Conservation (phyloP, 768 basidiomycete genomes). For the Nidularia pulvinata region DNA sequence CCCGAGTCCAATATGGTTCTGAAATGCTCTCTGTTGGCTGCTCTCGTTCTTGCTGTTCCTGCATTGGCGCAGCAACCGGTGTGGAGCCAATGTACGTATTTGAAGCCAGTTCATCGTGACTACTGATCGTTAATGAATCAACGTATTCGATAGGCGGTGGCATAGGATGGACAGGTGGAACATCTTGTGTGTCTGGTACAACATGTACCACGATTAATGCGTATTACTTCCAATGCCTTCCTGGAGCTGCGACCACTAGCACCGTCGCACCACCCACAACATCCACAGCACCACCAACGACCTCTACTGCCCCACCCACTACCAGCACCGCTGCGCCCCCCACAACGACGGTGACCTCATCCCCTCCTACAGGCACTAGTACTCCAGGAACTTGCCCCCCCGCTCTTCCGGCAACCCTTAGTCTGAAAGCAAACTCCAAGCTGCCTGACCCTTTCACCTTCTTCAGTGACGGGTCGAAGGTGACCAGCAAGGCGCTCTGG, state of each 20-base stretch:
- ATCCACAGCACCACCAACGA: constrained; percentile 1
- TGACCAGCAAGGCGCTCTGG: constrained; percentile 46
- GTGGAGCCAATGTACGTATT: constrained; percentile 24
- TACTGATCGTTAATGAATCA: not conserved
- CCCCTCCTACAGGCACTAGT: constrained; percentile 11
- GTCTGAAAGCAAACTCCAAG: constrained; percentile 31
- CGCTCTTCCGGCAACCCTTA: constrained; percentile 23
- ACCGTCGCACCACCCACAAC: constrained; percentile 3
- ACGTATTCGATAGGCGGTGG: constrained; percentile 25
- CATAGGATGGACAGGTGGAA: constrained; percentile 29
- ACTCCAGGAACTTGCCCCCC: constrained; percentile 36
- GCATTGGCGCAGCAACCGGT: constrained; percentile 22
- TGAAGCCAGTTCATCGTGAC: not conserved
- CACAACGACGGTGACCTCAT: constrained; percentile 9
- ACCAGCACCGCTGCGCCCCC: constrained; percentile 1
- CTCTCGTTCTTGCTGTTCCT: constrained; percentile 19
- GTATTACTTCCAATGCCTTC: constrained; percentile 34
- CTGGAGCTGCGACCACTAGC: constrained; percentile 11
- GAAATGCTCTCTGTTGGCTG: constrained; percentile 13
- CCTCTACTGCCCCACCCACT: constrained; percentile 8
- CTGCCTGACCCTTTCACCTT: constrained; percentile 59
- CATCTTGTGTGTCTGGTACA: constrained; percentile 29
- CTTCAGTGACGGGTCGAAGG: constrained; percentile 33
- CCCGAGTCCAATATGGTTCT: constrained; percentile 13
- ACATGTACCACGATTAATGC: constrained; percentile 24